These are phyloP conservation scores for Fusarium pseudocircinatum DNA, from an alignment of 2,329 filamentous ascomycete species.

Conservation along the genomic window DNA sequence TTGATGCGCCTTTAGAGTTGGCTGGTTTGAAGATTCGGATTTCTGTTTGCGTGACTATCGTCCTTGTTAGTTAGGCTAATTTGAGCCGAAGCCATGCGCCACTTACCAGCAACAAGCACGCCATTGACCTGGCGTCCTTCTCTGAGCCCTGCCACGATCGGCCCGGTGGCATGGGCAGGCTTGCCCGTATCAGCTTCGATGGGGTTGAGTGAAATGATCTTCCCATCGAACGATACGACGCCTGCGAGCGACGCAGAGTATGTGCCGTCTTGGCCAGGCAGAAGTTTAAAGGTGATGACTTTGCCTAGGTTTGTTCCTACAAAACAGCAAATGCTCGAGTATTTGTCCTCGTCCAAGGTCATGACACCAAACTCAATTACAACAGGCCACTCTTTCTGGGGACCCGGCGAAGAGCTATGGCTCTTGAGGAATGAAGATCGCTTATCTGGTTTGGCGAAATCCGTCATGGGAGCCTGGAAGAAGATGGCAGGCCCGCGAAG, in stretches of 20 bases:
- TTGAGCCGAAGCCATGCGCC: too few species aligned
- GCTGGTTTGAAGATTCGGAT: conserved; percentile 90
- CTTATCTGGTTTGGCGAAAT: conserved; percentile 81
- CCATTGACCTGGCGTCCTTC: conserved; percentile 81
- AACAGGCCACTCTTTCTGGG: conserved; percentile 77
- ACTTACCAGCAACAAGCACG: conserved; percentile 77
- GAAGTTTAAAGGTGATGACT: conserved; percentile 87
- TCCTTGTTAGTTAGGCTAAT: conserved; percentile 39
- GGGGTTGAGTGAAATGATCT: conserved; percentile 79
- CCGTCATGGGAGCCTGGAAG: conserved; percentile 75
- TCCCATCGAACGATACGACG: conserved; percentile 71
- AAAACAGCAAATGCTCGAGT: conserved; percentile 93
- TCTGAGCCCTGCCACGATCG: conserved; percentile 78
- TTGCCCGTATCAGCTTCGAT: conserved; percentile 82
- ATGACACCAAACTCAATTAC: conserved; percentile 91
- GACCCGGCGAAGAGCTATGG: conserved; percentile 48
- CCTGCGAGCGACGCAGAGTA: conserved; percentile 81
- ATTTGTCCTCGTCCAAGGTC: conserved; percentile 92
- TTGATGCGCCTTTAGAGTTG: conserved; percentile 87
- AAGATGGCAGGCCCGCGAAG: conserved; percentile 88
- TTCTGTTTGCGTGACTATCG: conserved; percentile 71
- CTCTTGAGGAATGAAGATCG: conserved; percentile 74
- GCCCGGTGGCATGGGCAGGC: conserved; percentile 78
- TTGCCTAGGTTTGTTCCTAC: conserved; percentile 88
- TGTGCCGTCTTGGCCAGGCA: conserved; percentile 73